Conservation (phyloP, 1,284 basidiomycete species). For the Sparassis latifolia region DNA sequence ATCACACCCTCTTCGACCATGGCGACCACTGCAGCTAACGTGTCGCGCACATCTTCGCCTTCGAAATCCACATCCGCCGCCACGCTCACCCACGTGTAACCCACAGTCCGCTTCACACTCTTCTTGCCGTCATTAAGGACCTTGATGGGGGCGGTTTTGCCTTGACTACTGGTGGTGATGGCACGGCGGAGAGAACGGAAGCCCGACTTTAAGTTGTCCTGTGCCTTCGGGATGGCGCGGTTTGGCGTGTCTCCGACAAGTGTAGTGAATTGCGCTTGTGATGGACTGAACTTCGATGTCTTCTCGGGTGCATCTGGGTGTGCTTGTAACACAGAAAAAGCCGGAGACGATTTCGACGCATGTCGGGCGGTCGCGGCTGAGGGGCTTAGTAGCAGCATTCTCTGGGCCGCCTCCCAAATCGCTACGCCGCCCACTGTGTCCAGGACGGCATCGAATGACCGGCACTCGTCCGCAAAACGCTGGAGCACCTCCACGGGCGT, state of each 20-base stretch:
- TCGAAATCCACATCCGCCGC: constrained; percentile 75
- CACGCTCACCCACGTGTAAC: constrained; percentile 70
- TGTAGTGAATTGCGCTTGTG: constrained; percentile 61
- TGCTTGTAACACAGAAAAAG: constrained; percentile 12
- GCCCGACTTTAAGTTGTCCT: constrained; percentile 66
- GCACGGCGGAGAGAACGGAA: constrained; percentile 51
- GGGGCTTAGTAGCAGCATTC: constrained; percentile 39
- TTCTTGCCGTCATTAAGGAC: constrained; percentile 10
- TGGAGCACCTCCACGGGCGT: constrained; percentile 51
- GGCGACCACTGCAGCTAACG: constrained; percentile 49
- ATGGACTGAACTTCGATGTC: constrained; percentile 14
- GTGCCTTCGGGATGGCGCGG: constrained; percentile 56
- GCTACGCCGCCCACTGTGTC: constrained; percentile 76
- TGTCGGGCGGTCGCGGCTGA: constrained; percentile 4
- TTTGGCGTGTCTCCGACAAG: constrained; percentile 62
- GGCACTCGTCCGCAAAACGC: constrained; percentile 44
- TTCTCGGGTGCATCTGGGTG: constrained; percentile 8
- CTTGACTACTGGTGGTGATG: constrained; percentile 18
- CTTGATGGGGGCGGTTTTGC: constrained; percentile 5
- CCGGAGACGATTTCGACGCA: constrained; percentile 7
- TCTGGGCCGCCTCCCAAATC: constrained; percentile 66
- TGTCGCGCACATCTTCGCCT: constrained; percentile 66
- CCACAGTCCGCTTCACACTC: constrained; percentile 33
- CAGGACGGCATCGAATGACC: constrained; percentile 70
- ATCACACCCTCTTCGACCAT: constrained; percentile 33